phyloP scores from a whole-genome alignment of 495 filamentous ascomycete species.

The Lophiotrema nucula region DNA sequence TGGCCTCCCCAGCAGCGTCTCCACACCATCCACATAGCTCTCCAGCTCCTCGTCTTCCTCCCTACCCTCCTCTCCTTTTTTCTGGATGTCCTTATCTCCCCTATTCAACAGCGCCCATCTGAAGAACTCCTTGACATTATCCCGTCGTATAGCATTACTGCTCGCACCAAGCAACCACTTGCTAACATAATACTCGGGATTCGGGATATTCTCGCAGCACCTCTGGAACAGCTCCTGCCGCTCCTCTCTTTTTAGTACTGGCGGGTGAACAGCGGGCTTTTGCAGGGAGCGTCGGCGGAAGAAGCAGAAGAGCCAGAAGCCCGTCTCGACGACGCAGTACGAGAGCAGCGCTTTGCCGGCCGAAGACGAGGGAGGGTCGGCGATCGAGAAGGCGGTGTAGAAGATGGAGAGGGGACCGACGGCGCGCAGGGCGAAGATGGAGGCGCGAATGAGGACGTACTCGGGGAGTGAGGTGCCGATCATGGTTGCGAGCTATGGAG shows the following conservation, averaged over 20 bases:
- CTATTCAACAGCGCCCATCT: constrained; percentile 59
- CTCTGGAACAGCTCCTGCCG: constrained; percentile 53
- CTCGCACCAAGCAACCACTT: constrained; percentile 66
- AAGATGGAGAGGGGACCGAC: constrained; percentile 53
- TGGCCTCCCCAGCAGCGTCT: constrained; percentile 48
- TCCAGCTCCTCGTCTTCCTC: constrained; percentile 57
- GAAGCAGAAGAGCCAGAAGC: constrained; percentile 57
- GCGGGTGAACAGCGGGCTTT: constrained; percentile 53
- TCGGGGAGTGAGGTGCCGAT: constrained; percentile 25
- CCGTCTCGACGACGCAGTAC: constrained; percentile 43
- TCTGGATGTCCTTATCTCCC: constrained; percentile 21
- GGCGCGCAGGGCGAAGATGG: constrained; percentile 19
- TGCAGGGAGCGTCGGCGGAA: constrained; percentile 51
- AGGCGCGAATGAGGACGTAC: constrained; percentile 25
- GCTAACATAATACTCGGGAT: constrained; percentile 56
- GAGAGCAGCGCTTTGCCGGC: constrained; percentile 10
- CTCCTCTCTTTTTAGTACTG: constrained; percentile 42
- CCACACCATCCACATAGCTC: constrained; percentile 51
- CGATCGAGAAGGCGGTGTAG: constrained; percentile 43
- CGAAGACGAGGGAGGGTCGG: constrained; percentile 37
- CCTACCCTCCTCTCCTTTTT: neutral
- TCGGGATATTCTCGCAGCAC: constrained; percentile 54
- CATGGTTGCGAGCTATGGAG: too few species aligned
- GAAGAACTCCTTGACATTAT: constrained; percentile 65
- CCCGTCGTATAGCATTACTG: constrained; percentile 56